Percentiles rank a stretch among this genome's conserved stretches.
Evolutionary conservation across 176 grass and related monocot genomes (phyloP).

Genomic region (Hyparrhenia diplandra): DNA sequence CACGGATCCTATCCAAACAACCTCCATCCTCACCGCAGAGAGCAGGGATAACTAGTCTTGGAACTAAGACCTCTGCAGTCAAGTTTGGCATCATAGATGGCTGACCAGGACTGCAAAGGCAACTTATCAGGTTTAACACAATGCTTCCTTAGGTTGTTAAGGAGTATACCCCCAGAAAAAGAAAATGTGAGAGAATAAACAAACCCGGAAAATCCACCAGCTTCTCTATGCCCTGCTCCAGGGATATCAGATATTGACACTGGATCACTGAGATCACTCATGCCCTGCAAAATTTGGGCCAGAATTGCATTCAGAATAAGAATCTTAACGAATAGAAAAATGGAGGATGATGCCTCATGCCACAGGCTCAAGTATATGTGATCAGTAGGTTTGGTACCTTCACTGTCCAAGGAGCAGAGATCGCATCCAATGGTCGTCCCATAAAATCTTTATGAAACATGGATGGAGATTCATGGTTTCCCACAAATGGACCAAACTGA

Average conservation of each 20-base stretch:
- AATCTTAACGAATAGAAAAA: neutral
- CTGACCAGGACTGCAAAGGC: conserved; percentile 55
- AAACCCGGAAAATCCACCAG: conserved; percentile 68
- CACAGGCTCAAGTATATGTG: neutral
- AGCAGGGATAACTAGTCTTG: conserved; percentile 56
- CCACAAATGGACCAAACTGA: conserved; percentile 60
- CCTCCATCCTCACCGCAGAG: conserved; percentile 88
- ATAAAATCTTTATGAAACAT: conserved; percentile 64
- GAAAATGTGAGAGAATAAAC: conserved; percentile 32
- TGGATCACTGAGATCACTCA: conserved; percentile 47
- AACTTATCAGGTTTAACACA: conserved; percentile 9
- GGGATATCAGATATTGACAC: conserved; percentile 57
- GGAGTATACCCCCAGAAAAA: neutral
- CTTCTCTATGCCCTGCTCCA: conserved; percentile 53
- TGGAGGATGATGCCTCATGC: neutral
- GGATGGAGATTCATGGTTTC: conserved; percentile 55
- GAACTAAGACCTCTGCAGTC: conserved; percentile 81
- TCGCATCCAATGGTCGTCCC: conserved; percentile 56
- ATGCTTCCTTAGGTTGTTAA: neutral
- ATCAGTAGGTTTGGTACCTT: conserved; percentile 39
- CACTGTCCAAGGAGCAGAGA: conserved; percentile 45
- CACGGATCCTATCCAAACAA: conserved; percentile 71
- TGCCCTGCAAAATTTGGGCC: conserved; percentile 35
- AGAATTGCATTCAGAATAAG: conserved; percentile 1
- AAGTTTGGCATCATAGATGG: conserved; percentile 51